Evolutionary conservation across 2,329 filamentous ascomycete species (phyloP), one percentile per base, ranked within the genome.

Genomic region (Sporothrix pseudoabietina): DNA sequence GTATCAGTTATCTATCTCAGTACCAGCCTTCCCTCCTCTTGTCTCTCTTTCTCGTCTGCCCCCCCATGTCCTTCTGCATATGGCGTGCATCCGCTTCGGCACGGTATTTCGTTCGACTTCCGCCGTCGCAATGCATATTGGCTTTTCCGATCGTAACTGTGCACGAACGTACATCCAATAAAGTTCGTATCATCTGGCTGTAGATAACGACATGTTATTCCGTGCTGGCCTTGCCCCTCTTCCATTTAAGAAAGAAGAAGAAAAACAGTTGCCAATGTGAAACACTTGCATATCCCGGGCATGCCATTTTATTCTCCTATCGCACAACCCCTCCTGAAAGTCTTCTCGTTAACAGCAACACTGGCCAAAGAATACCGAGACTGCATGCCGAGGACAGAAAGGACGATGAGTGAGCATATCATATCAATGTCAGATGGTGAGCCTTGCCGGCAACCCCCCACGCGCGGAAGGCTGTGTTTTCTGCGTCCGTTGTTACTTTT

Each of bases 291-390:
- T 63, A 39, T 9, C 35, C 39, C 12, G 12, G 12, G 61, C 39
- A 66, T 55, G 49, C 66, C 49, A 55, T 54, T 54, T 54, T 26
- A 69, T 69, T 55, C 49, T 69, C 66, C 66, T 69, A 69, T 69
- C 66, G 66, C 66, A 55, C 66, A 41, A 52, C 44, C 32, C 35
- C 35, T 35, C 30, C 19, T 16, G 55, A 19, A 14, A 5, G 47
- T 49, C 47, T 19, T 19, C 47, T 5, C 14, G 47, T 35, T 14
- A 49, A 35, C 59, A 63, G 35, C 26, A 19, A 44, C 35, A 41
- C 35, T n/a, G 59, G 32, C 19, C 8, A 44, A n/a, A 44, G 35
- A 44, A 8, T 68, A 47, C 63, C 63, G 63, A 68, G 39, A 68
- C 41, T 19, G 39, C 41, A 32, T 41, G 41, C 26, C 39, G 41